Conservation (phyloP, 2,329 filamentous ascomycete genomes). For the Aspergillus glaucus region DNA sequence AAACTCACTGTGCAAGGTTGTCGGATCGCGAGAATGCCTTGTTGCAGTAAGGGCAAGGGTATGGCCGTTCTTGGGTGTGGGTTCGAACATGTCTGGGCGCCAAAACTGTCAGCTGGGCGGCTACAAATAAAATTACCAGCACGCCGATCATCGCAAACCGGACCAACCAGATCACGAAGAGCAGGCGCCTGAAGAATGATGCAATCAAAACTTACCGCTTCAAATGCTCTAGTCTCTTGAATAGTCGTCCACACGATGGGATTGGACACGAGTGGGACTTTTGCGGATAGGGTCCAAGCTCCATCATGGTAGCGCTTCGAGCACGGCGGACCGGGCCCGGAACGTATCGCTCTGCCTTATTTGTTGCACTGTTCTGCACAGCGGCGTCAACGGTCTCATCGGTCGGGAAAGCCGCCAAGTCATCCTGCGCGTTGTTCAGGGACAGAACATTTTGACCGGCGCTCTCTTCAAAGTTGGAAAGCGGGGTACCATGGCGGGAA, state of each 20-base stretch:
- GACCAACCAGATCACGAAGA: background rate
- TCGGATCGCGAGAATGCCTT: constrained; percentile 98
- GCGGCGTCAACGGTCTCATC: constrained; percentile 55
- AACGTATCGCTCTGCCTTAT: constrained; percentile 47
- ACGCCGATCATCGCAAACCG: constrained; percentile 12
- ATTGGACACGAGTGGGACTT: constrained; percentile 99
- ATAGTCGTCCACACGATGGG: constrained; percentile 89
- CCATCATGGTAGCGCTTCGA: constrained; percentile 91
- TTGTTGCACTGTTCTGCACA: constrained; percentile 52
- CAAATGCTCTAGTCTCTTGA: constrained; percentile 98
- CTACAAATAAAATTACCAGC: constrained; percentile 37
- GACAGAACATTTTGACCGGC: constrained; percentile 65
- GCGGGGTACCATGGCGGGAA: constrained; percentile 84
- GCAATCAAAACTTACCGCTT: constrained; percentile 70
- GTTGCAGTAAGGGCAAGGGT: constrained; percentile 95
- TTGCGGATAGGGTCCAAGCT: constrained; percentile 90
- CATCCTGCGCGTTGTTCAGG: constrained; percentile 59
- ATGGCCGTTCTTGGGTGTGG: constrained; percentile 98
- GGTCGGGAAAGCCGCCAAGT: constrained; percentile 57
- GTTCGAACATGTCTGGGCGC: constrained; percentile 87
- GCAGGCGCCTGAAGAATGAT: constrained; percentile 17
- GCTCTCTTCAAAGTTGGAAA: constrained; percentile 77
- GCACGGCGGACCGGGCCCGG: constrained; percentile 80
- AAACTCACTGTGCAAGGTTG: constrained; percentile 88
- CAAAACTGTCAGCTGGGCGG: constrained; percentile 45